These are phyloP conservation scores for Gremmenia infestans DNA, from an alignment of 2,329 filamentous ascomycete genomes.

Conservation along the genomic window DNA sequence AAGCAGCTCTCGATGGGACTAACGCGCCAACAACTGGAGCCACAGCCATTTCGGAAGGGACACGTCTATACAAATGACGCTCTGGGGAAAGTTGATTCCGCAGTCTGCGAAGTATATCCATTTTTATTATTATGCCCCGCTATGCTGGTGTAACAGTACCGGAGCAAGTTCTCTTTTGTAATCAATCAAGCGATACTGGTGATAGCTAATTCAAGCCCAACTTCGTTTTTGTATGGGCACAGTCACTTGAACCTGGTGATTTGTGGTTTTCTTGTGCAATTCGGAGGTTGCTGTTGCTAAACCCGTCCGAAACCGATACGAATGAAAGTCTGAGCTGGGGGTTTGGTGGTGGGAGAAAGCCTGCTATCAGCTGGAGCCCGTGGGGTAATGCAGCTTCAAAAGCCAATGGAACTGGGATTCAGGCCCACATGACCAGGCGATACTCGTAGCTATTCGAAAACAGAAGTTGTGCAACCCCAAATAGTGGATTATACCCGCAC, in stretches of 20 bases:
- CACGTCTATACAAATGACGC: not conserved
- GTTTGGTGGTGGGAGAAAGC: not conserved
- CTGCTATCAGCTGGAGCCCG: not conserved
- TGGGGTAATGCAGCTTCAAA: not conserved
- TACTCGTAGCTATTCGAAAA: not conserved
- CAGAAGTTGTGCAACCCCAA: not conserved
- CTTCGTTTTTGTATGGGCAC: too few species aligned
- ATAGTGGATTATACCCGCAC: not conserved
- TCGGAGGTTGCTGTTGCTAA: not conserved
- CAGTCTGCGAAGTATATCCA: not conserved
- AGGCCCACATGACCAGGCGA: not conserved
- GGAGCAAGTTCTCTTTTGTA: not conserved
- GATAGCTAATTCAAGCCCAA: too few species aligned
- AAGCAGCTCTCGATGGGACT: constrained; percentile 3
- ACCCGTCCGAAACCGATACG: not conserved
- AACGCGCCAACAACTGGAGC: not conserved
- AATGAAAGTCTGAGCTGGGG: not conserved
- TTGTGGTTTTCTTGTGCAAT: too few species aligned
- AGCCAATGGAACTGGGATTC: not conserved
- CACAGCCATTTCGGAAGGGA: not conserved
- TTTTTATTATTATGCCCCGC: not conserved
- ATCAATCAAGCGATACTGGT: too few species aligned
- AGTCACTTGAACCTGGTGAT: too few species aligned
- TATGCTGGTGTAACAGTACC: not conserved
- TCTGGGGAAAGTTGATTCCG: not conserved